Conservation (phyloP, 352 stramenopile genomes). For the Phytophthora cajani region DNA sequence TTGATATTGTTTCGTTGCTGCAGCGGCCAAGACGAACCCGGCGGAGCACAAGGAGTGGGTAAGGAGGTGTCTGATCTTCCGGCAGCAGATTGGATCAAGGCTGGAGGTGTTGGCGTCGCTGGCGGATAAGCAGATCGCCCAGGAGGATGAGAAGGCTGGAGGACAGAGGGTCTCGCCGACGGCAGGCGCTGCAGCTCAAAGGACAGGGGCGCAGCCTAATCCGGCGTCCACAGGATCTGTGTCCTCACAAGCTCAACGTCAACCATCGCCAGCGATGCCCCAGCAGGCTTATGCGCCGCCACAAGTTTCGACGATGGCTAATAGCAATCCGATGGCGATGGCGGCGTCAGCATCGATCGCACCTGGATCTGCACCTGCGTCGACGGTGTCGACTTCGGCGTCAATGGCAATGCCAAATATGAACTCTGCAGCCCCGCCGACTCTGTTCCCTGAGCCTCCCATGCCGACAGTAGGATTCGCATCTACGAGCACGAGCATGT, state of each 20-base stretch:
- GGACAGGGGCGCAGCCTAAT: conserved; percentile 15
- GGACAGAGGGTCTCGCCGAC: conserved; percentile 13
- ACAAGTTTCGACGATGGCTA: conserved; percentile 23
- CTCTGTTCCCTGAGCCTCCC: conserved; percentile 54
- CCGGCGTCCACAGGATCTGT: conserved; percentile 4
- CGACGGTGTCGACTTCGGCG: conserved; percentile 13
- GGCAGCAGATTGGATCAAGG: conserved; percentile 75
- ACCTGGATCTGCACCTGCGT: neutral
- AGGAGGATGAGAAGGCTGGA: conserved; percentile 53
- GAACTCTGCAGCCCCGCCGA: conserved; percentile 25
- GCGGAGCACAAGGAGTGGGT: conserved; percentile 82
- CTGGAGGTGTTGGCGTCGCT: conserved; percentile 81
- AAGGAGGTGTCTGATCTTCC: conserved; percentile 61
- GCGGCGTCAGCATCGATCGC: conserved; percentile 14
- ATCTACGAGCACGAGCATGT: conserved; percentile 41
- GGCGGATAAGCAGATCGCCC: conserved; percentile 81
- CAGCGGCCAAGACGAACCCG: conserved; percentile 58
- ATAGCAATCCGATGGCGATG: conserved; percentile 20
- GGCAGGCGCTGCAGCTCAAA: conserved; percentile 10
- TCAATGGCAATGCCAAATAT: conserved; percentile 37
- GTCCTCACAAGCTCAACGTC: conserved; percentile 9
- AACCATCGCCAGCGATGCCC: neutral
- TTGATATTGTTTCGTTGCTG: conserved; percentile 2
- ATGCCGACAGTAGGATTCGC: conserved; percentile 40
- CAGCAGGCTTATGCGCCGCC: conserved; percentile 20